phyloP scores from a whole-genome alignment of 345 rosid species.

The Eucalyptus regnans region DNA sequence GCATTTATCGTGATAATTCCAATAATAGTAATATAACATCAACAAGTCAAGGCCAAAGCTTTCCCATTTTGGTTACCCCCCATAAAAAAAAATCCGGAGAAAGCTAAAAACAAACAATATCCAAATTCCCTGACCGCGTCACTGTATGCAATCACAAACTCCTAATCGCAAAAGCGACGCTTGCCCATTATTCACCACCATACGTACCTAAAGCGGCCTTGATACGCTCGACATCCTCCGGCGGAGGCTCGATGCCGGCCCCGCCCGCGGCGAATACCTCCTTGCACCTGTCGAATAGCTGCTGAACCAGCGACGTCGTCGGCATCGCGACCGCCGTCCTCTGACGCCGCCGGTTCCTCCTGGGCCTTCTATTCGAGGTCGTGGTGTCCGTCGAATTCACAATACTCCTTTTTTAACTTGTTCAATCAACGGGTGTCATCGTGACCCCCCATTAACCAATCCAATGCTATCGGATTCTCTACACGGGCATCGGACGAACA shows the following conservation, averaged over 20 bases:
- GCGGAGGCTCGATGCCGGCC: constrained; percentile 51
- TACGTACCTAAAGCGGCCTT: constrained; percentile 61
- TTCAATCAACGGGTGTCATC: constrained; percentile 18
- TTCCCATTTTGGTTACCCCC: neutral
- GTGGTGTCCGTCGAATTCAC: constrained; percentile 16
- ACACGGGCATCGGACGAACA: neutral
- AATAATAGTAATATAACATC: neutral
- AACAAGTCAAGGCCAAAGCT: neutral
- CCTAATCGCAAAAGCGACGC: neutral
- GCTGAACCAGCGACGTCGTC: constrained; percentile 36
- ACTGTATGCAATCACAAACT: neutral
- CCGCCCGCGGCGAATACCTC: constrained; percentile 45
- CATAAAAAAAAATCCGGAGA: neutral
- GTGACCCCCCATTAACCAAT: constrained; percentile 57
- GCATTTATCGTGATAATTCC: neutral
- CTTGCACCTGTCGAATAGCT: constrained; percentile 58
- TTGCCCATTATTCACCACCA: neutral
- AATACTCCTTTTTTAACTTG: constrained; percentile 11
- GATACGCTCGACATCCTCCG: constrained; percentile 44
- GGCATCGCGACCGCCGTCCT: neutral
- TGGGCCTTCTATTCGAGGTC: constrained; percentile 7
- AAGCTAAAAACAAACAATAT: neutral
- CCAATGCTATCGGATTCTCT: neutral
- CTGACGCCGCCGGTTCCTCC: constrained; percentile 19
- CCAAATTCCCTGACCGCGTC: neutral